phyloP scores from a whole-genome alignment of 1,139 yeast species.

The Geotrichum fermentans region DNA sequence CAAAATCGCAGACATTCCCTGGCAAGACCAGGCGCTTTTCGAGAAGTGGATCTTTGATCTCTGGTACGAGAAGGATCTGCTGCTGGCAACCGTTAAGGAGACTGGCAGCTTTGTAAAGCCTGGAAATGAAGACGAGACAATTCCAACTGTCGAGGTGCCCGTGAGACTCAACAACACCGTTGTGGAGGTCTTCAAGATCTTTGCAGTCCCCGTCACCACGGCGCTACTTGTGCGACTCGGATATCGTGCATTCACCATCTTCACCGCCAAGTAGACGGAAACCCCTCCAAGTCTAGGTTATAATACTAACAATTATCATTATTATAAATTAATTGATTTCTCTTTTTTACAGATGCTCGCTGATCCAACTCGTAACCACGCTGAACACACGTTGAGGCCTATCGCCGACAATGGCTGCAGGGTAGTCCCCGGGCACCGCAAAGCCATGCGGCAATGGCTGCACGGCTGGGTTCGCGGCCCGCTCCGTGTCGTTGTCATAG shows the following conservation, averaged over 20 bases:
- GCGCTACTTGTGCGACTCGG: conserved; percentile 12
- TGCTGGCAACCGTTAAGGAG: conserved; percentile 56
- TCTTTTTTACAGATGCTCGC: conserved; percentile 25
- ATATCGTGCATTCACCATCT: conserved; percentile 4
- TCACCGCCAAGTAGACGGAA: too few species aligned
- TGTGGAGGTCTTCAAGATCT: conserved; percentile 9
- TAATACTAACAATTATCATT: neutral
- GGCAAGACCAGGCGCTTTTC: conserved; percentile 51
- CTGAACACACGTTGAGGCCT: conserved; percentile 29
- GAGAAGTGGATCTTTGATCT: conserved; percentile 67
- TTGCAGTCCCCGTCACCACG: conserved; percentile 16
- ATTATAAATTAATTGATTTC: too few species aligned
- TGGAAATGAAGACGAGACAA: neutral
- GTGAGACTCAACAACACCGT: conserved; percentile 13
- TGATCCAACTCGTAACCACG: conserved; percentile 29
- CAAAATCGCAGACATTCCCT: conserved; percentile 60
- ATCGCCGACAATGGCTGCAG: conserved; percentile 35
- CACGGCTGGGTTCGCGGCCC: conserved; percentile 1
- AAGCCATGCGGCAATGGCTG: conserved; percentile 40
- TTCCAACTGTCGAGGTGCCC: conserved; percentile 6
- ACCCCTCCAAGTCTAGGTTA: neutral
- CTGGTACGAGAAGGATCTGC: conserved; percentile 77
- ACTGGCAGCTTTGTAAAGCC: conserved; percentile 50
- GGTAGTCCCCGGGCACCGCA: conserved; percentile 42
- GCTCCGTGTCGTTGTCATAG: conserved; percentile 23